phyloP scores from a whole-genome alignment of 345 rosid species.

The Cochlearia excelsa region DNA sequence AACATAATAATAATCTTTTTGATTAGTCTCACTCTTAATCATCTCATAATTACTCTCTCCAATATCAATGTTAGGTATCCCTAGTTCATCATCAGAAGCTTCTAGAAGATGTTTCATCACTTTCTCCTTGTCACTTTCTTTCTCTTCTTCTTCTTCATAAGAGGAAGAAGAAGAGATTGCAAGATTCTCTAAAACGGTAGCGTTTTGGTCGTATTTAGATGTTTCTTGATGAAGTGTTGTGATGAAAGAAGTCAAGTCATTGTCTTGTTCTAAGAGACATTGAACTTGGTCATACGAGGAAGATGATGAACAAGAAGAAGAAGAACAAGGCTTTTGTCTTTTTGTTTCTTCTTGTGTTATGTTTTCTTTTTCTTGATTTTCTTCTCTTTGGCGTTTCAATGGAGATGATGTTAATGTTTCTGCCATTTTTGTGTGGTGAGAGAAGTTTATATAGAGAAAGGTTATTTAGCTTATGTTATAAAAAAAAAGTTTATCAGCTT shows the following conservation, averaged over 20 bases:
- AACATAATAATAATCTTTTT: slow-evolving; percentile 15
- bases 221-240: slow-evolving; percentile 57
- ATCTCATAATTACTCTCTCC: slow-evolving; percentile 30
- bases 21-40: slow-evolving; percentile 22
- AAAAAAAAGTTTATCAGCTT: too few species aligned
- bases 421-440: slow-evolving; percentile 39
- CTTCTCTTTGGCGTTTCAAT: slow-evolving; percentile 61
- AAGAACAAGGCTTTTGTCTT: slow-evolving; percentile 41
- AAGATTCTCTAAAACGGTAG: slow-evolving; percentile 7
- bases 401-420: slow-evolving; percentile 33
- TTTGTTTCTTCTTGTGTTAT: slow-evolving; percentile 38
- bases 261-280: slow-evolving; percentile 46
- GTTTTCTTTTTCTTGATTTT: slow-evolving; percentile 43
- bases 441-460: background rate
- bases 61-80: slow-evolving; percentile 53
- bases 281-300: slow-evolving; percentile 40
- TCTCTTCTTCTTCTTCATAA: slow-evolving; percentile 29
- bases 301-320: slow-evolving; percentile 25
- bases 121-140: slow-evolving; percentile 42
- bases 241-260: slow-evolving; percentile 54
- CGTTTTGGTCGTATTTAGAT: slow-evolving; percentile 31
- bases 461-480: too few species aligned
- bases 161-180: slow-evolving; percentile 23
- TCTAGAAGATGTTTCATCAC: slow-evolving; percentile 75
- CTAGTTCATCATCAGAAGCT: slow-evolving; percentile 92